Conservation (phyloP, 225 moss, liverwort and hornwort species). For the Sphagnum contortum region DNA sequence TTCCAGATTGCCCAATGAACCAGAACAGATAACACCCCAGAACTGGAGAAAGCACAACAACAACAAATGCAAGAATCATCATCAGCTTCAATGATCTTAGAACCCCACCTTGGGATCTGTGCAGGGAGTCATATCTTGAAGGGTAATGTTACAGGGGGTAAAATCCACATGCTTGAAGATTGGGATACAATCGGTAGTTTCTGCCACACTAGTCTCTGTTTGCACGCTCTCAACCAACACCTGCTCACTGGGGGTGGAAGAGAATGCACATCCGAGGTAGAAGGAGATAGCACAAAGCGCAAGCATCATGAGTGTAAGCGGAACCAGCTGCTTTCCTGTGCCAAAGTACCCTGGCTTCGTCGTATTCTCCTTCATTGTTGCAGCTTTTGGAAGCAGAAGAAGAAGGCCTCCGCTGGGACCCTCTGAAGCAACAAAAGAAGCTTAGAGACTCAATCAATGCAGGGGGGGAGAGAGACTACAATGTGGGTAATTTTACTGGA, state of each 20-base stretch:
- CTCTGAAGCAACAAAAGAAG: no score
- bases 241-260: constrained; percentile 30
- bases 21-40: no score
- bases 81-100: background rate
- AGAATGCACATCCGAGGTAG: constrained; percentile 66
- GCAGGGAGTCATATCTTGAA: constrained; percentile 81
- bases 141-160: constrained; percentile 55
- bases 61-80: background rate
- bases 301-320: constrained; percentile 53
- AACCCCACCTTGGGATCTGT: constrained; percentile 61
- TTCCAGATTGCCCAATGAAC: no score
- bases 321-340: constrained; percentile 62
- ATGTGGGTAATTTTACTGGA: no score
- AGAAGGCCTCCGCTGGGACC: no score
- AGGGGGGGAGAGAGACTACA: no score
- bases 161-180: constrained; percentile 45
- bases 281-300: constrained; percentile 75
- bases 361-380: no score
- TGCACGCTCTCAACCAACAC: constrained; percentile 33
- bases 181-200: constrained; percentile 37
- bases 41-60: no score
- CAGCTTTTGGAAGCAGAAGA: no score
- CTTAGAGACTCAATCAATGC: no score
- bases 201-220: constrained; percentile 22
- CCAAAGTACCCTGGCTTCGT: constrained; percentile 43